phyloP scores from a whole-genome alignment of 2,329 filamentous ascomycete species.

The Calonectria pteridis region DNA sequence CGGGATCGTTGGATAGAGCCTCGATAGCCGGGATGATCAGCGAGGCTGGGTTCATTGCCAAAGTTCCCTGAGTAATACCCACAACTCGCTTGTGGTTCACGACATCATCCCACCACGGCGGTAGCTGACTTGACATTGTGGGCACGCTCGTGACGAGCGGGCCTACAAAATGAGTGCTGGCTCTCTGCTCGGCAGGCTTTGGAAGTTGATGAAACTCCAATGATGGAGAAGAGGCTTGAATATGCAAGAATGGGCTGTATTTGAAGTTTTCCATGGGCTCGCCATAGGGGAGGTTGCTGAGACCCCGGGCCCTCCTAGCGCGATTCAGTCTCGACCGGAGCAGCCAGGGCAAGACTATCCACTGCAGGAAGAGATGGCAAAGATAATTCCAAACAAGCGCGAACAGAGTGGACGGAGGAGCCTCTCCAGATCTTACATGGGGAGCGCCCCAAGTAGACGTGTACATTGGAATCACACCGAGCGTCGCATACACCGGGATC shows the following conservation, averaged over 20 bases:
- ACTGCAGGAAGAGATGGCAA: constrained; percentile 44
- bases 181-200: constrained; percentile 33
- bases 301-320: constrained; percentile 46
- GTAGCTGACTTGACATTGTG: constrained; percentile 35
- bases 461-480: constrained; percentile 56
- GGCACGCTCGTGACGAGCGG: constrained; percentile 47
- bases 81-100: constrained; percentile 45
- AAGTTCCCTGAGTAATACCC: constrained; percentile 54
- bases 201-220: constrained; percentile 49
- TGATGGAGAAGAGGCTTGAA: constrained; percentile 51
- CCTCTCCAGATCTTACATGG: constrained; percentile 47
- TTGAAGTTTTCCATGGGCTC: constrained; percentile 49
- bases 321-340: constrained; percentile 47
- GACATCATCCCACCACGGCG: constrained; percentile 50
- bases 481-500: constrained; percentile 51
- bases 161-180: constrained; percentile 48
- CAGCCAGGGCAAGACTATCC: constrained; percentile 43
- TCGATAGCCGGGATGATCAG: constrained; percentile 54
- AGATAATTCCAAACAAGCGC: constrained; percentile 45
- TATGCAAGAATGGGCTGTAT: constrained; percentile 54
- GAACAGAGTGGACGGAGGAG: constrained; percentile 45
- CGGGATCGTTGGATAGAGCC: constrained; percentile 45
- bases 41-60: constrained; percentile 52
- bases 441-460: constrained; percentile 46
- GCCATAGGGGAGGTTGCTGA: constrained; percentile 45